Base-by-base conservation (phyloP, 768 basidiomycete genomes). In the Cubamyces lactineus region DNA sequence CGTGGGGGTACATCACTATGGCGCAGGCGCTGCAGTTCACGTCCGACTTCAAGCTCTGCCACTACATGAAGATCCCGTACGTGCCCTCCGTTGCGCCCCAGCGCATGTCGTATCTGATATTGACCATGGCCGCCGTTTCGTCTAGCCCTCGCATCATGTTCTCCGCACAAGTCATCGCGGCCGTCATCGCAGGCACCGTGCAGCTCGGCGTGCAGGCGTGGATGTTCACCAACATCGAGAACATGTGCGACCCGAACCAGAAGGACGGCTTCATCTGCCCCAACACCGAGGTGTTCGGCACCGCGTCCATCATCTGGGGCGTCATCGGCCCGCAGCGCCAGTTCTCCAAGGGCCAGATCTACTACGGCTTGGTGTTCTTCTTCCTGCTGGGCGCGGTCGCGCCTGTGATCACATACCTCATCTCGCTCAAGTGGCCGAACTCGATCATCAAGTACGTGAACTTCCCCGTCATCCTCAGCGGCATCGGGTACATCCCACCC, bases 141-240 rank as follows among this genome's bases (percentile, higher is more conserved):
- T 28, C 28, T 28, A 72, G 71, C 3, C 91, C 88, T 2, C 81
- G 85, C 6, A 66, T 80, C 43, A 92, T 92, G 84, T 94, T 94
- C 77, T 79, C 73, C 70, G 80, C 78, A 21, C 91, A 92, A 71
- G 81, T 90, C 23, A 66, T 89, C 51, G 87, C 88, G 9, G 82
- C 88, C 0, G 66, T 87, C 46, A 73, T 92, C 42, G 87, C 88
- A 24, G 87, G 88, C 62, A 90, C 88, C 15, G 81, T 84, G 0
- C 89, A 91, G 67, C 84, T 92, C 50, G 84, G 85, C 45, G 89
- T 94, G 0, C 91, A 92, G 67, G 73, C 80, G 0, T 94, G 89
- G 88, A 84, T 88, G 84, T 88, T 88, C 77, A 80, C 80, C 63
- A 85, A 89, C 73, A 85, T 91, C 69, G 72, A 77, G 6, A 79